These are phyloP conservation scores for Capsicum chinense DNA, from an alignment of 257 asterid species.

Conservation along the genomic window DNA sequence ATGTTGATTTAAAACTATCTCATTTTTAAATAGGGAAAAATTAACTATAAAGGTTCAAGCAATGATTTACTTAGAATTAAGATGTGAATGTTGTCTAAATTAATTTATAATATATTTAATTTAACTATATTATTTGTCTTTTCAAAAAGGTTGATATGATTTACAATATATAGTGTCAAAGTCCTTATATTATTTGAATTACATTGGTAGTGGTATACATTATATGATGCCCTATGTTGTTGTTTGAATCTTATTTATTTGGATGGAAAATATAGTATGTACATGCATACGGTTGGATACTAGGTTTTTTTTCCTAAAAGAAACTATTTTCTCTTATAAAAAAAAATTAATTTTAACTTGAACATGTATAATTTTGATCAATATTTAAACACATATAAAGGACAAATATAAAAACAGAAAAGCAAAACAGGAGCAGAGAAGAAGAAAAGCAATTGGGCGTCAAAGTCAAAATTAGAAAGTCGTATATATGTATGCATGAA, in stretches of 20 bases:
- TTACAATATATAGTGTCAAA: background rate
- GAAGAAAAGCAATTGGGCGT: constrained; percentile 15
- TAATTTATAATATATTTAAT: background rate
- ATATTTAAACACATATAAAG: background rate
- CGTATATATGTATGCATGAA: background rate
- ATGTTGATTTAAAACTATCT: no score
- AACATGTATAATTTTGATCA: background rate
- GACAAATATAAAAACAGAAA: background rate
- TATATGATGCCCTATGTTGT: no score
- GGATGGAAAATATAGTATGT: background rate
- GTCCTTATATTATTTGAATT: background rate
- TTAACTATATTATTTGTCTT: background rate
- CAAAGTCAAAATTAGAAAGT: constrained; percentile 18
- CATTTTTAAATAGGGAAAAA: no score
- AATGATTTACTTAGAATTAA: background rate
- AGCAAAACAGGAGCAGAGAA: background rate
- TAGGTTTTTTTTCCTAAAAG: background rate
- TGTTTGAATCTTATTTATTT: no score
- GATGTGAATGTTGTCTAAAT: background rate
- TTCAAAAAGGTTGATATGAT: background rate
- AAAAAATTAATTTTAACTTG: background rate
- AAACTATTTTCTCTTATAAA: background rate
- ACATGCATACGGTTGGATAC: background rate
- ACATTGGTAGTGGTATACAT: background rate
- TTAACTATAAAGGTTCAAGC: no score